These are phyloP conservation scores for Datisca glomerata DNA, from an alignment of 306 rosid genomes.

Conservation along the genomic window DNA sequence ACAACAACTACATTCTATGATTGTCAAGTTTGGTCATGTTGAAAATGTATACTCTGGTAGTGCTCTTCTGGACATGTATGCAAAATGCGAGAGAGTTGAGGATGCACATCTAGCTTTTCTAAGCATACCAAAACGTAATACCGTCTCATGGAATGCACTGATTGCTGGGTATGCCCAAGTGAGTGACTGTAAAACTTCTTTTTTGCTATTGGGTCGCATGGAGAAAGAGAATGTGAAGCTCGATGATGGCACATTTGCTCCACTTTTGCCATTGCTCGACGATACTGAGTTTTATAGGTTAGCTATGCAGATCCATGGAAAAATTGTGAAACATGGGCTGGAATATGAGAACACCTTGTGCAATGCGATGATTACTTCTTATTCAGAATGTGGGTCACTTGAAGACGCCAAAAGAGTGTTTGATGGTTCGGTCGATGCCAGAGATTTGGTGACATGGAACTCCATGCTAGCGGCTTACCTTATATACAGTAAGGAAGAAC, in stretches of 20 bases:
- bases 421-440: slow-evolving; percentile 18
- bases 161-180: slow-evolving; percentile 51
- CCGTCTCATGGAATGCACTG: slow-evolving; percentile 67
- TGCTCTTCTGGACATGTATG: slow-evolving; percentile 81
- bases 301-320: slow-evolving; percentile 50
- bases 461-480: slow-evolving; percentile 67
- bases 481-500: slow-evolving; percentile 33
- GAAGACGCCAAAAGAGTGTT: slow-evolving; percentile 59
- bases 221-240: slow-evolving; percentile 39
- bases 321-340: slow-evolving; percentile 48
- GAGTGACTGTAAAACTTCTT: slow-evolving; percentile 30
- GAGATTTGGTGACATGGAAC: slow-evolving; percentile 75
- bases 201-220: slow-evolving; percentile 39
- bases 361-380: slow-evolving; percentile 59
- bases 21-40: slow-evolving; percentile 39
- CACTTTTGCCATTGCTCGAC: slow-evolving; percentile 63
- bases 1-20: slow-evolving; percentile 46
- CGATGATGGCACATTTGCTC: slow-evolving; percentile 70
- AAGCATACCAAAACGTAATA: slow-evolving; percentile 33
- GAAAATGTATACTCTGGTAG: slow-evolving; percentile 47
- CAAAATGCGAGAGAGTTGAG: slow-evolving; percentile 60
- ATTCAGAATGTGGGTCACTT: slow-evolving; percentile 54
- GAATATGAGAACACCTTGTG: slow-evolving; percentile 30
- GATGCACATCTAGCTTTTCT: slow-evolving; percentile 39
- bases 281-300: slow-evolving; percentile 26